Conservation (phyloP, 2,329 filamentous ascomycete species). For the Fusarium compactum region DNA sequence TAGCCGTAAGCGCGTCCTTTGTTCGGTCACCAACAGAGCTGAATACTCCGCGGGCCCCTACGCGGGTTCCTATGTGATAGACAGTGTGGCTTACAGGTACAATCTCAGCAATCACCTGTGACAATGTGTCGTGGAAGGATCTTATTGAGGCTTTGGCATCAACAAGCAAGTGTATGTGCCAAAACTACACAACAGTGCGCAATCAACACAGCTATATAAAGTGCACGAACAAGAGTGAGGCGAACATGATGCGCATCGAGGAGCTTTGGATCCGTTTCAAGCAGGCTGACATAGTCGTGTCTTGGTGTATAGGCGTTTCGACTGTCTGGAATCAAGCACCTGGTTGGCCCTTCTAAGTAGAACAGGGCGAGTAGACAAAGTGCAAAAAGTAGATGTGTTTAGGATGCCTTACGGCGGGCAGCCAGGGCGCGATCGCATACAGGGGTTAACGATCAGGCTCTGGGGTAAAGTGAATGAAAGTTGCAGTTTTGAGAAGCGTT, state of each 20-base stretch:
- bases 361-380: constrained; percentile 20
- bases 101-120: not conserved
- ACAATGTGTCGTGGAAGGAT: not conserved
- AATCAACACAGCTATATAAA: constrained; percentile 6
- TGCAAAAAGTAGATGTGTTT: constrained; percentile 5
- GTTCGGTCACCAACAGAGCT: not conserved
- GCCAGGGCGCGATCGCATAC: constrained; percentile 17
- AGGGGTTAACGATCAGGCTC: constrained; percentile 11
- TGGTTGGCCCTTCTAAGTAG: not conserved
- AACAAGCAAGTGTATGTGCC: not conserved
- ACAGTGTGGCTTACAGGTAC: constrained; percentile 11
- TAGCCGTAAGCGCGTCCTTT: not conserved
- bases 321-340: constrained; percentile 2
- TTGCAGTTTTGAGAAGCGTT: not conserved
- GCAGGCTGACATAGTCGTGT: not conserved
- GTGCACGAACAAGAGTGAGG: constrained; percentile 15
- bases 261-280: not conserved
- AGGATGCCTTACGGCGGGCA: constrained; percentile 23
- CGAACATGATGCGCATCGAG: constrained; percentile 5
- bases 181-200: not conserved
- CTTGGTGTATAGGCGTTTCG: constrained; percentile 21
- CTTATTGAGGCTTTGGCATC: not conserved
- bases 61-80: not conserved
- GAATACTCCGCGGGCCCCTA: not conserved
- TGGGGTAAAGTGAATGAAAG: constrained; percentile 4